Base-by-base conservation (phyloP, 805 yeast genomes). In the Candida khao-thaluensis region DNA sequence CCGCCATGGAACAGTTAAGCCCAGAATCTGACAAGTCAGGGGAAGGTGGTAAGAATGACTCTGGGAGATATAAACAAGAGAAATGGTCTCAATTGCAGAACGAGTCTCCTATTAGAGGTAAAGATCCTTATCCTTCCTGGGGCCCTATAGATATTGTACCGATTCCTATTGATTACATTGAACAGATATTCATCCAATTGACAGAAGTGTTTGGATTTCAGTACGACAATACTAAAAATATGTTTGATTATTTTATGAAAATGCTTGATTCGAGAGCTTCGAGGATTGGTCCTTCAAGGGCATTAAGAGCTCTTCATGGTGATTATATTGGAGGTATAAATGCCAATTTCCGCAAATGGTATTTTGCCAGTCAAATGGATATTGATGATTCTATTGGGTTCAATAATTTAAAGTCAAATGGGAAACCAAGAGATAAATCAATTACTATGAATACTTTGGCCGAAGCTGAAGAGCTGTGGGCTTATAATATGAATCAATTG, bases 281-380 rank as follows among this genome's bases (percentile, higher is more conserved):
- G 1, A 67, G 91, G 48, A 72, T 79, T 76, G 67, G 74, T 1
- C 76, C 85, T 0, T 46, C 42, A 4, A 64, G 62, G 17, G 87
- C 90, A 1, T 66, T 84, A 30, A 62, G 65, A 37, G 68, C 84
- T 0, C 50, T 84, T 7, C 90, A 85, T 57, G 81, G 82, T 1
- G 91, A 84, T 54, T 85, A 82, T 52, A 79, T 84, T 52, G 86
- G 88, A 3, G 93, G 91, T 0, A 51, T 69, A 3, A 76, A 79
- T 48, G 67, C 91, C 1, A 84, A 84, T 52, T 84, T 76, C 54
- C 71, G 74, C 43, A 83, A 79, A 49, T 84, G 93, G 93, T 83
- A 81, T 51, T 81, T 85, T 61, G 87, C 88, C 1, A 77, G 86
- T 2, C 78, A 76, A 44, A 66, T 83, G 64, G 89, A 84, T 60